phyloP scores from a whole-genome alignment of 768 basidiomycete genomes.

The Macrocybe gigantea region DNA sequence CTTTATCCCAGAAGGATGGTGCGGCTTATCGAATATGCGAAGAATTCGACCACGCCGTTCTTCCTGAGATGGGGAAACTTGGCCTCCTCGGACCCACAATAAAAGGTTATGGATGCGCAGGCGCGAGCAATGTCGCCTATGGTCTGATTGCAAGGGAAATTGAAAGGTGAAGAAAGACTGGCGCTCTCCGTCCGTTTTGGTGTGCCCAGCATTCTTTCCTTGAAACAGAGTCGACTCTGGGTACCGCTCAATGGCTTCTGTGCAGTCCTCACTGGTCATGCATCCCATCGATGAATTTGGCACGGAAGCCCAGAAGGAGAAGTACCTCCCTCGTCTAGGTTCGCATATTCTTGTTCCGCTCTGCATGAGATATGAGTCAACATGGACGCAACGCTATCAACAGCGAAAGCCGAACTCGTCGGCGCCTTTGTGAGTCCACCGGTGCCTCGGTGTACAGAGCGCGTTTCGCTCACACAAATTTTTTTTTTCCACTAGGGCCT shows the following conservation, averaged over 20 bases:
- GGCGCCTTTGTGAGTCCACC: conserved; percentile 82
- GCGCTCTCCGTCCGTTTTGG: conserved; percentile 3
- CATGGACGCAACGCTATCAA: background rate
- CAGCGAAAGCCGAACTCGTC: conserved; percentile 79
- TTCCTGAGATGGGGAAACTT: conserved; percentile 89
- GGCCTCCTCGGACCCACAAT: conserved; percentile 93
- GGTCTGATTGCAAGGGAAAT: conserved; percentile 93
- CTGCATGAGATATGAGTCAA: background rate
- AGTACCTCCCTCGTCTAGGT: conserved; percentile 84
- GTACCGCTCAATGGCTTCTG: conserved; percentile 91
- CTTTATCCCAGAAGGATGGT: background rate
- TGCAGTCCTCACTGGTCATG: conserved; percentile 96
- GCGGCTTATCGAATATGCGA: background rate
- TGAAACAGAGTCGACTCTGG: conserved; percentile 83
- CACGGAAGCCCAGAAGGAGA: conserved; percentile 83
- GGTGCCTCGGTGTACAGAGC: background rate
- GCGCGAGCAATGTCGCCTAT: conserved; percentile 86
- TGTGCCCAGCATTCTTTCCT: too few relatives aligned
- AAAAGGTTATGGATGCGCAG: conserved; percentile 90
- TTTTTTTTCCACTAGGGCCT: conserved; percentile 53
- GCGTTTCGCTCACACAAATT: background rate
- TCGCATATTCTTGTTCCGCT: conserved; percentile 7
- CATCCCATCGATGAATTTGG: conserved; percentile 90
- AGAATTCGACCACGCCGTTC: conserved; percentile 74
- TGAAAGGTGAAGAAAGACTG: conserved; percentile 51